These are phyloP conservation scores for Fusarium brachygibbosum DNA, from an alignment of 2,329 filamentous ascomycete genomes.

Conservation along the genomic window DNA sequence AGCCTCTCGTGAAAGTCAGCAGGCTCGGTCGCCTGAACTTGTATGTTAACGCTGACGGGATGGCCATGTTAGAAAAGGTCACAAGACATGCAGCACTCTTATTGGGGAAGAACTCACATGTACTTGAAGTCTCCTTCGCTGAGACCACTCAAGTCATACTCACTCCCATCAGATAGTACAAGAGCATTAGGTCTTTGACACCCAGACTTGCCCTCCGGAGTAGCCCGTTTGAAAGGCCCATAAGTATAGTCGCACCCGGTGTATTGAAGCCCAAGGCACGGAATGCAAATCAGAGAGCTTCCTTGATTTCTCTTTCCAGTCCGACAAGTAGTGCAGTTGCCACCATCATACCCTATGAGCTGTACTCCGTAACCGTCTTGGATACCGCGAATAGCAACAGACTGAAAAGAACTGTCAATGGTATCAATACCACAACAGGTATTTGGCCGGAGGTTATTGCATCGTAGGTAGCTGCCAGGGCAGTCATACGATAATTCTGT, in stretches of 20 bases:
- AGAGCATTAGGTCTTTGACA: not conserved
- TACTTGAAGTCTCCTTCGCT: not conserved
- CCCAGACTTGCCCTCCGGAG: not conserved
- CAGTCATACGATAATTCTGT: not conserved
- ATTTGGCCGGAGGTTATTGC: not conserved
- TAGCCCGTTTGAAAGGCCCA: not conserved
- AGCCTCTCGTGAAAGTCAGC: too few relatives aligned
- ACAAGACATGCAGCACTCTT: not conserved
- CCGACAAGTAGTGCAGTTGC: not conserved
- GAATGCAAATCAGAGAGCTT: not conserved
- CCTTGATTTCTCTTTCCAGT: too few relatives aligned
- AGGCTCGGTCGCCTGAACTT: too few relatives aligned
- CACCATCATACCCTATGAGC: not conserved
- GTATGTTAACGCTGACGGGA: too few relatives aligned
- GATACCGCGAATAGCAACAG: not conserved
- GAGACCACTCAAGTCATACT: not conserved
- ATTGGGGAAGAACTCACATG: not conserved
- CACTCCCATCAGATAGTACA: not conserved
- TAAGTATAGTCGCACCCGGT: not conserved
- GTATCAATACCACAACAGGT: not conserved
- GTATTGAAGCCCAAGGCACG: fast-evolving
- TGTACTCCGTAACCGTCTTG: fast-evolving
- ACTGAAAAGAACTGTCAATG: not conserved
- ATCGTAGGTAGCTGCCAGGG: not conserved
- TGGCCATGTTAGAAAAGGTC: not conserved